Evolutionary conservation across 2,329 filamentous ascomycete species (phyloP).

Genomic region (Pyrenophora teres): DNA sequence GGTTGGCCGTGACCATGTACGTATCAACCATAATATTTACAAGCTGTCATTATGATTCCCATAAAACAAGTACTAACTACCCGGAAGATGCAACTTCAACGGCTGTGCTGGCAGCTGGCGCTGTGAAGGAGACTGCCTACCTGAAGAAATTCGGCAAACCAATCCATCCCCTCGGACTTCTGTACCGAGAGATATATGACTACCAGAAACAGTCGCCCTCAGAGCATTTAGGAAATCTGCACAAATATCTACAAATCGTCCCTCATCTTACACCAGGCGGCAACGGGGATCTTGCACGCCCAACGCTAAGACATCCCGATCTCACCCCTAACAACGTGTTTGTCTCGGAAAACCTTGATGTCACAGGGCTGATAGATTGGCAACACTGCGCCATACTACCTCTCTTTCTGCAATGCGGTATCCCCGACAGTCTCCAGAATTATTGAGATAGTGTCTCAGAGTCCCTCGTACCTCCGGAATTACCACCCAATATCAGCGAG

Average conservation of each 20-base stretch:
- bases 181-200: constrained; percentile 39
- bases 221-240: constrained; percentile 34
- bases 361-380: constrained; percentile 51
- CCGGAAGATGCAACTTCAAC: constrained; percentile 29
- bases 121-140: constrained; percentile 41
- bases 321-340: constrained; percentile 44
- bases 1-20: constrained; percentile 40
- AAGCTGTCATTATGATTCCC: background rate
- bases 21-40: constrained; percentile 15
- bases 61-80: constrained; percentile 13
- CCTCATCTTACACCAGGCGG: constrained; percentile 28
- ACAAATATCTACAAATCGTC: constrained; percentile 35
- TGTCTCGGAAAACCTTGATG: constrained; percentile 36
- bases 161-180: constrained; percentile 39
- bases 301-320: constrained; percentile 44
- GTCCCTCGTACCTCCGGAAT: constrained; percentile 24
- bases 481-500: constrained; percentile 31
- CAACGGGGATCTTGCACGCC: constrained; percentile 17
- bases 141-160: constrained; percentile 34
- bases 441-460: constrained; percentile 42
- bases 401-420: constrained; percentile 45
- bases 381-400: constrained; percentile 47
- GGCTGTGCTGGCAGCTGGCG: constrained; percentile 34
- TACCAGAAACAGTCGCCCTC: constrained; percentile 35
- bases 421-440: constrained; percentile 50